Evolutionary conservation across 176 grass and related monocot species (phyloP).

Genomic region (Areca catechu): DNA sequence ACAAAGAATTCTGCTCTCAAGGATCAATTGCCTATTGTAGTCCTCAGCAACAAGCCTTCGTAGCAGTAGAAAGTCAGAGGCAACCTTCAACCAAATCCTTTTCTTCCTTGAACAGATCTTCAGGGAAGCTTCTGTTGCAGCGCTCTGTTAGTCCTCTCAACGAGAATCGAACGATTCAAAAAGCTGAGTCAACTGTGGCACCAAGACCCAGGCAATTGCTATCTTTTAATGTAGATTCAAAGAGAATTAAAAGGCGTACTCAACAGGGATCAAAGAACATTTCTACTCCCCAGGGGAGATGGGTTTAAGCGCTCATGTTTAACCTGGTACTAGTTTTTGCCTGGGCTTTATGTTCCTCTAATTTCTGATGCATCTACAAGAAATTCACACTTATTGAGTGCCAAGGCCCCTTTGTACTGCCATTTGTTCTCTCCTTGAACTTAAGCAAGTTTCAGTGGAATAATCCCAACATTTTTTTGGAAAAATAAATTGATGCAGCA

Average conservation of each 20-base stretch:
- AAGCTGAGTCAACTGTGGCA: constrained; percentile 25
- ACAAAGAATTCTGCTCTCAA: constrained; percentile 20
- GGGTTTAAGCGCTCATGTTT: constrained; percentile 15
- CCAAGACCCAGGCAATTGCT: constrained; percentile 30
- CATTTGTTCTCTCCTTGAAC: too few relatives aligned
- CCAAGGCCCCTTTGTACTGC: too few relatives aligned
- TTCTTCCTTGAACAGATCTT: background rate
- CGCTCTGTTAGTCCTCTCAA: constrained; percentile 11
- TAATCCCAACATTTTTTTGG: too few relatives aligned
- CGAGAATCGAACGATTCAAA: constrained; percentile 32
- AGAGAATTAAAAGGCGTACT: constrained; percentile 43
- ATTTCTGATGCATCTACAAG: too few relatives aligned
- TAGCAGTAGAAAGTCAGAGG: background rate
- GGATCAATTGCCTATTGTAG: constrained; percentile 11
- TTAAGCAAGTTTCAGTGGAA: too few relatives aligned
- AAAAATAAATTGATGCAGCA: too few relatives aligned
- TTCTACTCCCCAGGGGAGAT: constrained; percentile 36
- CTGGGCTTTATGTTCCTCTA: too few relatives aligned
- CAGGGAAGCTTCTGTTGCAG: background rate
- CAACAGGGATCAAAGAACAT: constrained; percentile 33
- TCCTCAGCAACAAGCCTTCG: background rate
- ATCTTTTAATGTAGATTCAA: constrained; percentile 47
- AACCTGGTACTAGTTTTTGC: too few relatives aligned
- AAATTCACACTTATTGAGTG: too few relatives aligned
- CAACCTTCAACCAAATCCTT: background rate